These are phyloP conservation scores for Pelargonium cotyledonis DNA, from an alignment of 441 rosid species.

Conservation along the genomic window DNA sequence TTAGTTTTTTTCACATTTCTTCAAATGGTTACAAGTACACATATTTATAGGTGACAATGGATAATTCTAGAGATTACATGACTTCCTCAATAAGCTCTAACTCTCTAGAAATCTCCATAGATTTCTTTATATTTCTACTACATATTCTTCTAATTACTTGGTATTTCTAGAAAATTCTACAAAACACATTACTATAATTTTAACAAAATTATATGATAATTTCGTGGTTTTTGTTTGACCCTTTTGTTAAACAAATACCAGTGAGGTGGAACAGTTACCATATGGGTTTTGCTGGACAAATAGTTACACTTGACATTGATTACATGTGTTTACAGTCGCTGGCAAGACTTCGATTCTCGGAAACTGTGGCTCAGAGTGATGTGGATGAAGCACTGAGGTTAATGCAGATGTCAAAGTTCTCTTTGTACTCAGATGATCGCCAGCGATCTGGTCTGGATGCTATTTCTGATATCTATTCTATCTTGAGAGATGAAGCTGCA, in stretches of 20 bases:
- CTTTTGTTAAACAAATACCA: slow-evolving; percentile 5
- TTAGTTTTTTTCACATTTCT: too few species aligned
- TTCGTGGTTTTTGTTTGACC: background rate
- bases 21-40: too few species aligned
- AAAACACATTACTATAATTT: too few species aligned
- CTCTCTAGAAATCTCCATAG: too few species aligned
- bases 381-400: slow-evolving; percentile 94
- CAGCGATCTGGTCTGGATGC: slow-evolving; percentile 92
- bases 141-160: too few species aligned
- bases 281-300: slow-evolving; percentile 1
- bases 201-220: background rate
- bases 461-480: slow-evolving; percentile 93
- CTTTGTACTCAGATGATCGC: slow-evolving; percentile 92
- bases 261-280: slow-evolving; percentile 4
- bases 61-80: too few species aligned
- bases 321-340: slow-evolving; percentile 53
- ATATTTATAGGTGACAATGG: too few species aligned
- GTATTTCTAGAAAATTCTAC: too few species aligned
- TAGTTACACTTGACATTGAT: slow-evolving; percentile 10
- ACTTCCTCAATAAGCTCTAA: too few species aligned
- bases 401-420: slow-evolving; percentile 99
- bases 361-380: slow-evolving; percentile 92
- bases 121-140: too few species aligned
- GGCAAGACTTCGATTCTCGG: slow-evolving; percentile 94
- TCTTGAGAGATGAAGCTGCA: slow-evolving; percentile 96